Conservation (phyloP, 108 stramenopile genomes). For the Cyclotella choctawhatcheeana region DNA sequence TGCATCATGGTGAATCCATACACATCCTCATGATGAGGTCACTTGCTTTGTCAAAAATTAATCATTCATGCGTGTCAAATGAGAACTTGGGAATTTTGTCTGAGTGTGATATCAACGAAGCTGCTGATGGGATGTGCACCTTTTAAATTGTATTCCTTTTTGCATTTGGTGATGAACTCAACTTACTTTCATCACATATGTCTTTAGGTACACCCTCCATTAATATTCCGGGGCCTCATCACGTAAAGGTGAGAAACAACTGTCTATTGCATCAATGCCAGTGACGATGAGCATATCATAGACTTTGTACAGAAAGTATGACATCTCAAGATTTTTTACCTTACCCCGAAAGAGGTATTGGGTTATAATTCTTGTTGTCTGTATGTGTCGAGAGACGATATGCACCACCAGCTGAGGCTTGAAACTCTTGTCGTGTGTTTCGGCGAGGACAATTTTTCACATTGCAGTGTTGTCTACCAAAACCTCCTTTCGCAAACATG, state of each 20-base stretch:
- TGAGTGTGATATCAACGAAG: slow-evolving; percentile 57
- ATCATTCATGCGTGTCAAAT: slow-evolving; percentile 62
- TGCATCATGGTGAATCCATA: slow-evolving; percentile 1
- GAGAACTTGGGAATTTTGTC: slow-evolving; percentile 30
- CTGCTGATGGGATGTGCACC: slow-evolving; percentile 35
- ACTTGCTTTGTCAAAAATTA: slow-evolving; percentile 46
- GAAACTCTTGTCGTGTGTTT: too few relatives aligned
- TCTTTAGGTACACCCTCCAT: too few relatives aligned
- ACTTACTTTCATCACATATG: neutral
- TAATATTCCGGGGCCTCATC: too few relatives aligned
- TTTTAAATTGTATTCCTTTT: neutral
- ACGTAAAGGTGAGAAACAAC: too few relatives aligned
- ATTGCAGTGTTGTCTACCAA: too few relatives aligned
- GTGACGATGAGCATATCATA: slow-evolving; percentile 51
- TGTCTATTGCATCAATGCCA: too few relatives aligned
- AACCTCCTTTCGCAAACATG: too few relatives aligned
- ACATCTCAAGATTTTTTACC: neutral
- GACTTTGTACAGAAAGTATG: slow-evolving; percentile 47
- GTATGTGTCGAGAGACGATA: slow-evolving; percentile 46
- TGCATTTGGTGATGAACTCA: neutral
- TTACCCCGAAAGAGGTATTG: slow-evolving; percentile 40
- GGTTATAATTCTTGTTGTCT: neutral
- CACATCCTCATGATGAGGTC: slow-evolving; percentile 9
- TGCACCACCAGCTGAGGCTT: slow-evolving; percentile 58
- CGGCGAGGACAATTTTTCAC: too few relatives aligned